Conservation (phyloP, 2,329 filamentous ascomycete genomes). For the Diaporthe helianthi region DNA sequence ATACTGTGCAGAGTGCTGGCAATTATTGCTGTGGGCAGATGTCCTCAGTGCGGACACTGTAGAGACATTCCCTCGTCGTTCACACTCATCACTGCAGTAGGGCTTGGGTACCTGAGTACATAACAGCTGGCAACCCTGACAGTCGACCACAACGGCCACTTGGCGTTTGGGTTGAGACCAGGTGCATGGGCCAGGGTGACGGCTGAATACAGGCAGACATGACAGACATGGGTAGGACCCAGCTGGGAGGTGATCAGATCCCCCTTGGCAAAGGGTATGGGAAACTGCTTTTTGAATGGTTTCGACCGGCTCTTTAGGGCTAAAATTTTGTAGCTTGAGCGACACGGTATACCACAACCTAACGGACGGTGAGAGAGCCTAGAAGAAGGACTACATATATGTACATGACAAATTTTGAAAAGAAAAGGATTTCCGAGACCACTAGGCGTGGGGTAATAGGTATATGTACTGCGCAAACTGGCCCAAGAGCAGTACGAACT, state of each 20-base stretch:
- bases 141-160: background rate
- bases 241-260: background rate
- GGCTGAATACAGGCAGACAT: background rate
- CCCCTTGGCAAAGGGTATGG: background rate
- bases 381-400: background rate
- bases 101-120: background rate
- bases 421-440: background rate
- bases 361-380: background rate
- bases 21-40: background rate
- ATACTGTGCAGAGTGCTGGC: background rate
- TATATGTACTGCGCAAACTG: background rate
- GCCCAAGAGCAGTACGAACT: background rate
- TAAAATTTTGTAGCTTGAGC: background rate
- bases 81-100: too few relatives aligned
- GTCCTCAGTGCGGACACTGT: background rate
- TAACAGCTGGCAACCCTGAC: background rate
- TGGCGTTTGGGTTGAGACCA: background rate
- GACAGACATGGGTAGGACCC: background rate
- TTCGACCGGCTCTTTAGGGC: background rate
- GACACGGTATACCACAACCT: background rate
- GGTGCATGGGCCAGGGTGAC: conserved; percentile 14
- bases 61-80: background rate
- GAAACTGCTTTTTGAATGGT: background rate
- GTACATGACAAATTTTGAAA: background rate
- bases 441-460: background rate